phyloP scores from a whole-genome alignment of 2,329 filamentous ascomycete genomes.

The Orbilia blumenaviensis region DNA sequence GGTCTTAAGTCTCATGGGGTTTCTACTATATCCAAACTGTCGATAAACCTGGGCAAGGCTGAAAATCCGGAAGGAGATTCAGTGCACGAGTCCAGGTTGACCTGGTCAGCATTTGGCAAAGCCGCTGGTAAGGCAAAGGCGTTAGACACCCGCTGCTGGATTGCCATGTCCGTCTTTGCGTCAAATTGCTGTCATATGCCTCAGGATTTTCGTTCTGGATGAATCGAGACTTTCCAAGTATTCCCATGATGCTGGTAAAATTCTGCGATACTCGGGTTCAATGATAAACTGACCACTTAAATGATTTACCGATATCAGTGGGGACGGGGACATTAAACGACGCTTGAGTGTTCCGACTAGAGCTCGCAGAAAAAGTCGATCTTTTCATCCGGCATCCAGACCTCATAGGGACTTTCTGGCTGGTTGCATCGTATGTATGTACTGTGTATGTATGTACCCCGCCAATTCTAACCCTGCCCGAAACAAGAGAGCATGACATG shows the following conservation, averaged over 20 bases:
- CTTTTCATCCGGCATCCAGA: conserved; percentile 12
- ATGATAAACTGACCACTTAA: conserved; percentile 13
- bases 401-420: conserved; percentile 4
- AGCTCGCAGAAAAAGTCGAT: conserved; percentile 6
- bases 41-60: conserved; percentile 34
- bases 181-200: conserved; percentile 50
- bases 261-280: conserved; percentile 4
- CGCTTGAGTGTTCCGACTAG: conserved; percentile 11
- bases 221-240: neutral
- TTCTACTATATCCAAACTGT: conserved; percentile 19
- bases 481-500: conserved; percentile 48
- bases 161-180: conserved; percentile 34
- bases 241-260: conserved; percentile 6
- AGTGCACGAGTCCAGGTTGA: conserved; percentile 8
- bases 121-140: conserved; percentile 41
- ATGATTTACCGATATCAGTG: conserved; percentile 24
- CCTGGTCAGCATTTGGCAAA: conserved; percentile 5
- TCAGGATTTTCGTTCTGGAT: conserved; percentile 34
- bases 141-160: conserved; percentile 18
- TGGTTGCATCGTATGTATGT: neutral
- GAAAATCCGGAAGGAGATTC: conserved; percentile 42
- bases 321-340: conserved; percentile 30
- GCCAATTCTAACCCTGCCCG: conserved; percentile 27
- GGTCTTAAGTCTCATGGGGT: conserved; percentile 37
- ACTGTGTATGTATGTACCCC: conserved; percentile 23